Percentiles rank a stretch among this genome's conserved stretches.
These are phyloP conservation scores for Glaciozyma martinii DNA, from an alignment of 768 basidiomycete genomes.

Conservation along the genomic window DNA sequence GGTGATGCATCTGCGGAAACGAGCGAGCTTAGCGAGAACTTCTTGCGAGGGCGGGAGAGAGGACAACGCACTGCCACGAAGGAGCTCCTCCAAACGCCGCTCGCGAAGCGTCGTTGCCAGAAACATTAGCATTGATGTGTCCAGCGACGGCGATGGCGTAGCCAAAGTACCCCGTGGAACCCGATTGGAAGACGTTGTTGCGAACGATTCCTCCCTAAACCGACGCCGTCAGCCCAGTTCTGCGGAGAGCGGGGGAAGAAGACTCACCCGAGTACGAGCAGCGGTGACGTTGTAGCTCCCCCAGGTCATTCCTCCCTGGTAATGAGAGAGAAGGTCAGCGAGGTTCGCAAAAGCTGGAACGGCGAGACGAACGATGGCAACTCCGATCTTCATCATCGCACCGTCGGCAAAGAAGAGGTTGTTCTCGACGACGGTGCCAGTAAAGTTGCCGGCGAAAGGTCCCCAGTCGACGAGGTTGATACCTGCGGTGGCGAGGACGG, in stretches of 20 bases:
- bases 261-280: constrained; percentile 20
- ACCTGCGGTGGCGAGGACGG: constrained; percentile 13
- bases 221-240: too few species aligned
- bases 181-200: constrained; percentile 25
- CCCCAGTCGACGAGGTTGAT: constrained; percentile 33
- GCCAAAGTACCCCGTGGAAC: constrained; percentile 32
- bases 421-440: constrained; percentile 28
- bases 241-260: neutral
- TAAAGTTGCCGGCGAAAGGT: constrained; percentile 28
- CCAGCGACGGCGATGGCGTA: constrained; percentile 33
- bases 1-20: constrained; percentile 11
- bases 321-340: too few species aligned
- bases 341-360: too few species aligned
- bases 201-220: too few species aligned
- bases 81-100: constrained; percentile 30
- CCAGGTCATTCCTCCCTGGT: constrained; percentile 20
- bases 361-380: neutral
- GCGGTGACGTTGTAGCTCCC: constrained; percentile 28
- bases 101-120: constrained; percentile 30
- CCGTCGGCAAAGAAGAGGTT: constrained; percentile 31
- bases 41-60: neutral
- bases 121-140: constrained; percentile 22
- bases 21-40: neutral
- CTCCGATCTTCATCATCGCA: constrained; percentile 35
- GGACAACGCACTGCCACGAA: constrained; percentile 8